Conservation (phyloP, 1,284 basidiomycete genomes). For the Pholiota adiposa region DNA sequence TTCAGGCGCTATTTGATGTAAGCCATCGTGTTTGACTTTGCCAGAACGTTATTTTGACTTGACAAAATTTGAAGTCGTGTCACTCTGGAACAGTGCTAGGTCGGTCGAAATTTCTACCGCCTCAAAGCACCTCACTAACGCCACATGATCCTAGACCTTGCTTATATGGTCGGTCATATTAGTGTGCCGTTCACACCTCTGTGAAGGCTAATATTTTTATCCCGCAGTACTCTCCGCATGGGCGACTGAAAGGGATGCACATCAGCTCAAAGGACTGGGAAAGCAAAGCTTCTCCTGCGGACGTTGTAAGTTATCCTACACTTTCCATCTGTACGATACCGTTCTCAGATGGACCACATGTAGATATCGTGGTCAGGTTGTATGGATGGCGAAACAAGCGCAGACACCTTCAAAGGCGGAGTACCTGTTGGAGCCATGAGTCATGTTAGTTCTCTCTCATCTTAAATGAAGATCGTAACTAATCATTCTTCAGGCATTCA, state of each 20-base stretch:
- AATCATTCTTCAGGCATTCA: slow-evolving; percentile 61
- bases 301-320: slow-evolving; percentile 46
- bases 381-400: slow-evolving; percentile 78
- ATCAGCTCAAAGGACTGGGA: slow-evolving; percentile 40
- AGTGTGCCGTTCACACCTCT: neutral
- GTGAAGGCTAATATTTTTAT: neutral
- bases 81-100: slow-evolving; percentile 69
- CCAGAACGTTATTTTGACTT: neutral
- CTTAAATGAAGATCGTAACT: neutral
- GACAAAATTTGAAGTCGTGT: slow-evolving; percentile 47
- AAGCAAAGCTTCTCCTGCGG: slow-evolving; percentile 44
- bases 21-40: slow-evolving; percentile 30
- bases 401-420: slow-evolving; percentile 54
- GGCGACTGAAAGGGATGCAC: slow-evolving; percentile 55
- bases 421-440: slow-evolving; percentile 76
- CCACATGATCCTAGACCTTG: slow-evolving; percentile 50
- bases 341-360: neutral
- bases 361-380: slow-evolving; percentile 76
- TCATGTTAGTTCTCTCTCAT: slow-evolving; percentile 43
- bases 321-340: neutral
- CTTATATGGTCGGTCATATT: slow-evolving; percentile 53
- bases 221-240: slow-evolving; percentile 63
- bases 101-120: slow-evolving; percentile 30
- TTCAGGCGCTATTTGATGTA: slow-evolving; percentile 73
- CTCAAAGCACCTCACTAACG: neutral